Percentiles rank a stretch among this genome's conserved stretches.
Conservation (phyloP, 2,329 filamentous ascomycete genomes). For the Ceratocystis ficicola region DNA sequence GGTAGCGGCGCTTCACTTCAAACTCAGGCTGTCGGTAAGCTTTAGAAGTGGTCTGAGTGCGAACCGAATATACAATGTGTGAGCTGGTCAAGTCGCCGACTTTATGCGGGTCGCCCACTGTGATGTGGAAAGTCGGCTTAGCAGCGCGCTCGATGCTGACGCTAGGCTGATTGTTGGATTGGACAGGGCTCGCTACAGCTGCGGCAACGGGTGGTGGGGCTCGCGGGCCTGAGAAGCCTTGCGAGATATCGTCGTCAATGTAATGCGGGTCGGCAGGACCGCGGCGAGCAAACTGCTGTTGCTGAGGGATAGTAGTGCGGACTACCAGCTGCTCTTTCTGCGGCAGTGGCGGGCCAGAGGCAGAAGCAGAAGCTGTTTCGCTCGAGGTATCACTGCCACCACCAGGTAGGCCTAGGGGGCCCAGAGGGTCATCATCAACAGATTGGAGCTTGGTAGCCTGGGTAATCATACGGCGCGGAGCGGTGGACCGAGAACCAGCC, state of each 20-base stretch:
- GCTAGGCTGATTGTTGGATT: conserved; percentile 54
- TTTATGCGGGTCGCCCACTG: conserved; percentile 92
- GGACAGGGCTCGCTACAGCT: conserved; percentile 40
- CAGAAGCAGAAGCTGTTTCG: conserved; percentile 29
- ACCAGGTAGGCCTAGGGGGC: conserved; percentile 59
- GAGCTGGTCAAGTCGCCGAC: conserved; percentile 93
- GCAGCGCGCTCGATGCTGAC: conserved; percentile 86
- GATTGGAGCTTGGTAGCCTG: conserved; percentile 69
- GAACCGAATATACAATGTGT: conserved; percentile 93
- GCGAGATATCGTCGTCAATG: conserved; percentile 41
- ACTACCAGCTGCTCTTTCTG: conserved; percentile 56
- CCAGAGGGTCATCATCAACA: conserved; percentile 58
- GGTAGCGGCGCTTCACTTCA: conserved; percentile 82
- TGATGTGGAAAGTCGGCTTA: conserved; percentile 82
- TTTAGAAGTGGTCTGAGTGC: conserved; percentile 89
- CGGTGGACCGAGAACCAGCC: conserved; percentile 23
- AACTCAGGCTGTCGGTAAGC: conserved; percentile 90
- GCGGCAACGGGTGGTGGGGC: conserved; percentile 54
- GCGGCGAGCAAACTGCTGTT: conserved; percentile 30
- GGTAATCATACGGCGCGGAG: conserved; percentile 54
- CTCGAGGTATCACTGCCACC: conserved; percentile 30
- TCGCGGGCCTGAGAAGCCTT: conserved; percentile 39
- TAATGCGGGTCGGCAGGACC: conserved; percentile 47
- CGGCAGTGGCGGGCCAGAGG: conserved; percentile 52
- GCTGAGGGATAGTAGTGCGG: conserved; percentile 42